Evolutionary conservation across 2,329 filamentous ascomycete genomes (phyloP).

Genomic region (Paramyrothecium sp.): DNA sequence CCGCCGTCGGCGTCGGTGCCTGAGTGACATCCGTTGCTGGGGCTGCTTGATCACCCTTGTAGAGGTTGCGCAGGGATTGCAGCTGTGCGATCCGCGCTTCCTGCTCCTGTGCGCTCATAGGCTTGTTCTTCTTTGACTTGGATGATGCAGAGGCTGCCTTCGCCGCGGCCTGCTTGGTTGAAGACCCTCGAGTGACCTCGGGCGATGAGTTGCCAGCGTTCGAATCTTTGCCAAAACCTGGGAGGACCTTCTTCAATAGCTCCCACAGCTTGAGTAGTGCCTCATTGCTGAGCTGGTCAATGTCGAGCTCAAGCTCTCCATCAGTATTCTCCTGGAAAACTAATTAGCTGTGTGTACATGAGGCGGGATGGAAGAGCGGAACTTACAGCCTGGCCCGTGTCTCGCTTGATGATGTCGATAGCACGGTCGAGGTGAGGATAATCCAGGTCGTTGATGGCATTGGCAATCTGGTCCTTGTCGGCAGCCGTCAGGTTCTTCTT

Average conservation of each 20-base stretch:
- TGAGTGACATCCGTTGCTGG: conserved; percentile 22
- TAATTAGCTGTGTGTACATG: conserved; percentile 7
- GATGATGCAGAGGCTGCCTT: conserved; percentile 27
- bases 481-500: conserved; percentile 63
- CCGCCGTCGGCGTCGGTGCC: conserved; percentile 25
- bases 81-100: conserved; percentile 63
- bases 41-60: conserved; percentile 28
- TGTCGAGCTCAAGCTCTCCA: conserved; percentile 59
- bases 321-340: conserved; percentile 52
- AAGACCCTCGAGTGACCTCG: conserved; percentile 23
- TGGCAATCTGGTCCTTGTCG: conserved; percentile 90
- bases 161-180: conserved; percentile 24
- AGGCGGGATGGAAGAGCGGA: conserved; percentile 16
- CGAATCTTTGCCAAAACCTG: conserved; percentile 35
- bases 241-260: conserved; percentile 41
- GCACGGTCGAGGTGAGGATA: conserved; percentile 76
- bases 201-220: conserved; percentile 24
- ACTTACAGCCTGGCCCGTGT: conserved; percentile 73
- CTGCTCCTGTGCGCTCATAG: conserved; percentile 70
- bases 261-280: conserved; percentile 52
- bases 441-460: conserved; percentile 78
- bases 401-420: conserved; percentile 86
- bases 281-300: conserved; percentile 55
- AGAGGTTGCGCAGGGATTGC: conserved; percentile 48
- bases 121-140: conserved; percentile 72